Evolutionary conservation across 2,329 filamentous ascomycete genomes (phyloP), one percentile per base, ranked within the genome.

Genomic region (Colletotrichum plurivorum): DNA sequence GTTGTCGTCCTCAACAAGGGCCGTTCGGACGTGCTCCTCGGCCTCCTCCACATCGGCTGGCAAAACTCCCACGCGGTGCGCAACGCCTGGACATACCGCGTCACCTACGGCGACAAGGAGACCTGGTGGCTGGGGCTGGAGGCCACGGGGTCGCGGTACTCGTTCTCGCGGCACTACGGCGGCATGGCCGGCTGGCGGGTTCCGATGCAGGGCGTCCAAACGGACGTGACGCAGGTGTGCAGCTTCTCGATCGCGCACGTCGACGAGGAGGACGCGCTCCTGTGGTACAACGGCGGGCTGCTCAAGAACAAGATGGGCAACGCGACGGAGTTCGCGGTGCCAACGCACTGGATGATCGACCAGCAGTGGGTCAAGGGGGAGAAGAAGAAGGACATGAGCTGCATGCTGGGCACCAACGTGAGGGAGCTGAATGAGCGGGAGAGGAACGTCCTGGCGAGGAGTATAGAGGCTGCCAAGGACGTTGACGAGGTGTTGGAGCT

Each of bases 31-130:
- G 75, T 84, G 3, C 49, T 85, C 13, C 75, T 81, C 12, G 83
- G 77, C 0, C 72, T 85, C 2, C 71, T 85, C 8, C 83, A 84
- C 54, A 73, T 77, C 0, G 79, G 76, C n/a, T 85, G 83, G 84
- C 82, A 84, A 71, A 85, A 85, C 58, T 79, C 78, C 1, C 72
- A 77, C 7, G 72, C 67, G 0, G 82, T 84, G 1, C 78, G 83
- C 0, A 78, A 82, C 4, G 74, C 80, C 27, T 75, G 80, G 10
- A 83, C 82, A 1, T 84, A 83, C 67, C 75, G 76, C 39, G 73
- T 83, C 31, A 81, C 76, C 0, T 80, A 84, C 22, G 83, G 83
- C 0, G 83, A 85, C 45, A 84, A 85, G 70, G 83, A 85, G 70
- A 81, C 77, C 1, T 85, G 78, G 76, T 85, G 83, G 83, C 75